These are phyloP conservation scores for Trypanosomatidae sp. DNA, from an alignment of 208 protist genomes.

Conservation along the genomic window DNA sequence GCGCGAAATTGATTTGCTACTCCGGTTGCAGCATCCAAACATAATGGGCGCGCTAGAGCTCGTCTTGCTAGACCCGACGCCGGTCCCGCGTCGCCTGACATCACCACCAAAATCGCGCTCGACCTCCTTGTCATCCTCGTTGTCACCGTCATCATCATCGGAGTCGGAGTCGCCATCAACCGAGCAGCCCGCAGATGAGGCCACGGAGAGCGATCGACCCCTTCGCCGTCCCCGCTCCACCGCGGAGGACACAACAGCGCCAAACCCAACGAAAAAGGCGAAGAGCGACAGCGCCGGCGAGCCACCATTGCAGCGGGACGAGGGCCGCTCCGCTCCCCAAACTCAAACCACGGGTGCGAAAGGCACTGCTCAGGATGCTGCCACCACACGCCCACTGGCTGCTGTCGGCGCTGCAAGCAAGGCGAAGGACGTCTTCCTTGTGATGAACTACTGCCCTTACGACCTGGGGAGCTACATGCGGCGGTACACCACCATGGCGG, in stretches of 20 bases:
- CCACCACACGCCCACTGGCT: slow-evolving; percentile 9
- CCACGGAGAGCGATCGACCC: not conserved
- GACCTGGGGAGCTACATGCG: slow-evolving; percentile 78
- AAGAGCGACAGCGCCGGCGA: slow-evolving; percentile 1
- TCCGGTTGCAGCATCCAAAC: slow-evolving; percentile 81
- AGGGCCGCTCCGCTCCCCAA: not conserved
- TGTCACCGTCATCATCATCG: slow-evolving; percentile 4
- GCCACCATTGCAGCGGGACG: not conserved
- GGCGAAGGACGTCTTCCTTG: slow-evolving; percentile 68
- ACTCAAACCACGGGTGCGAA: not conserved
- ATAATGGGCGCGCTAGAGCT: slow-evolving; percentile 55
- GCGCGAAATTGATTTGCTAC: slow-evolving; percentile 82
- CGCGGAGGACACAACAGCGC: not conserved
- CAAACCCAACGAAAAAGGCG: slow-evolving; percentile 1
- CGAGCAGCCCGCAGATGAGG: slow-evolving; percentile 3
- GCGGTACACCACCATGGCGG: slow-evolving; percentile 21
- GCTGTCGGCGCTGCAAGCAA: slow-evolving; percentile 9
- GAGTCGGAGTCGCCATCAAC: not conserved
- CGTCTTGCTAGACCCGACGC: slow-evolving; percentile 44
- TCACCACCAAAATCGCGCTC: slow-evolving; percentile 2
- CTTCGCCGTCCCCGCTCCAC: not conserved
- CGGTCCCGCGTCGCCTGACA: slow-evolving; percentile 6
- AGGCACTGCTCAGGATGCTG: slow-evolving; percentile 3
- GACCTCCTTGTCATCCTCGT: not conserved
- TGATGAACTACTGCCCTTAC: slow-evolving; percentile 84